Evolutionary conservation across 805 yeast genomes (phyloP).

Genomic region (Candida ponderosae): DNA sequence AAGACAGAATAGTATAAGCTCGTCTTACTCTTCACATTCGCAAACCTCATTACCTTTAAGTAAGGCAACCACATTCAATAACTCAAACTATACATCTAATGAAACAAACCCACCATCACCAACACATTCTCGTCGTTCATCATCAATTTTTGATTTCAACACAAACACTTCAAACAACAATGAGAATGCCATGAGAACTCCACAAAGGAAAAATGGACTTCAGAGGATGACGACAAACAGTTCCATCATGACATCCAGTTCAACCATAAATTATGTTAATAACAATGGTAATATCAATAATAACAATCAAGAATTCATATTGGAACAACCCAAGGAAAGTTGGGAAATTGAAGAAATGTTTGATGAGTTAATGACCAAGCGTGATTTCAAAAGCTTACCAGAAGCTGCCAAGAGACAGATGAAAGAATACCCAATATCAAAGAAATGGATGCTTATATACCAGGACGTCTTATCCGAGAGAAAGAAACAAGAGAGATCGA

Average conservation of each 20-base stretch:
- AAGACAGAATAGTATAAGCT: conserved; percentile 18
- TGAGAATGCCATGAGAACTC: conserved; percentile 9
- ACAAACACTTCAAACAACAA: background rate
- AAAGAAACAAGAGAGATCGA: conserved; percentile 40
- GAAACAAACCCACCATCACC: conserved; percentile 18
- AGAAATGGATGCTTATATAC: conserved; percentile 86
- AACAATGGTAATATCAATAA: conserved; percentile 1
- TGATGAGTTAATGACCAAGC: conserved; percentile 69
- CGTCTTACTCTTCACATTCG: conserved; percentile 15
- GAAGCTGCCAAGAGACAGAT: conserved; percentile 69
- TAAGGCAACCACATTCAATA: conserved; percentile 17
- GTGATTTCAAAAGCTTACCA: conserved; percentile 70
- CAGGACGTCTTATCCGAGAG: conserved; percentile 79
- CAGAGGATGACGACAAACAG: conserved; percentile 17
- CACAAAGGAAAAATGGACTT: conserved; percentile 13
- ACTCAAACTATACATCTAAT: conserved; percentile 11
- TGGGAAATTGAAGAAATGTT: conserved; percentile 68
- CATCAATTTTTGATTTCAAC: conserved; percentile 15
- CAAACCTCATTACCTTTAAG: conserved; percentile 19
- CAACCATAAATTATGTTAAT: conserved; percentile 1
- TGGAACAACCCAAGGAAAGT: conserved; percentile 64
- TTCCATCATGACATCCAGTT: conserved; percentile 8
- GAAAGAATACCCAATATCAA: conserved; percentile 63
- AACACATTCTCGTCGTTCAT: conserved; percentile 19
- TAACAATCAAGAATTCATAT: conserved; percentile 13